Evolutionary conservation across 73 alveolate genomes (phyloP), one percentile per base, ranked within the genome.

Genomic region (Paramecium sexaurelia): DNA sequence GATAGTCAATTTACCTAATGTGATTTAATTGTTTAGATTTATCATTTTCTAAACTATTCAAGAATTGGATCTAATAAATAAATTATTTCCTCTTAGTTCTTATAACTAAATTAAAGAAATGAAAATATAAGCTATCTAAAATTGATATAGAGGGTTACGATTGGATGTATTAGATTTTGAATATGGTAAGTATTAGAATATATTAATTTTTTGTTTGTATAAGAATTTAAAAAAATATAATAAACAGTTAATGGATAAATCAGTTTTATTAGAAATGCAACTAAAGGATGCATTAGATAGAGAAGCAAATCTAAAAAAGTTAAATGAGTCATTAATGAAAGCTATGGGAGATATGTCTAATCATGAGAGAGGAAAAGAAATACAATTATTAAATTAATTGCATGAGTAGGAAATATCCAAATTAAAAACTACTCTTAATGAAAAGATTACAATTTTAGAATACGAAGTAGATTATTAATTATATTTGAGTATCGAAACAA

Each of bases 181-280:
- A 35, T 35, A 4, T 35, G 6, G 41, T 4, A 35, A 35, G 2
- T 35, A 35, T 4, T 35, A 4, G 41, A 35, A 35, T n/a, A 35
- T 35, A 35, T 4, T 35, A 35, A 35, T n/a, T 35, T 35, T 35
- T 4, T 35, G 10, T 51, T 17, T 51, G 67, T 20, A 0, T 11
- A 5, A 51, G 19, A 51, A 51, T 51, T 51, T 51, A 19, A 51
- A 51, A 51, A 17, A 17, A 17, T 51, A 51, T 51, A 17, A 29
- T 61, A 61, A 61, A 61, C 83, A 26, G 83, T 61, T 61, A 61
- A 61, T 61, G 83, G 83, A 61, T 26, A 61, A 29, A 29, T 24
- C 83, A 7, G 47, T 26, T 0, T 26, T 61, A 32, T 26, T 61
- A 61, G 83, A 61, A 61, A 61, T 61, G 83, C 83, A 61, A 61